These are phyloP conservation scores for Apiospora malaysiana DNA, from an alignment of 2,329 filamentous ascomycete genomes.

Conservation along the genomic window DNA sequence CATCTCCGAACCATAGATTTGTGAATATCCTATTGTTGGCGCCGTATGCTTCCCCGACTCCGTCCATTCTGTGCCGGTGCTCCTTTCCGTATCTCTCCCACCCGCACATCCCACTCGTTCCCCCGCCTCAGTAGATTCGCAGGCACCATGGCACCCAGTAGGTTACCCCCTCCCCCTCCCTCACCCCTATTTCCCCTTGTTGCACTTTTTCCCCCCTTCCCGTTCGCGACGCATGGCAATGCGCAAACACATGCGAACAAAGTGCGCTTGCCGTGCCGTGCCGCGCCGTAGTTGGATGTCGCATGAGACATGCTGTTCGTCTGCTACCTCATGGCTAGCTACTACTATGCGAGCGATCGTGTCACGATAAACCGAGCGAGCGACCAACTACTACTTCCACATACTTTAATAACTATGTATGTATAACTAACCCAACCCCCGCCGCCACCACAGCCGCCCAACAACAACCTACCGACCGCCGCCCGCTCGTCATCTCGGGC, in stretches of 20 bases:
- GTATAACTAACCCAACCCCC: conserved; percentile 13
- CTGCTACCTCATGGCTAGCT: background rate
- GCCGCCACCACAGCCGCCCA: conserved; percentile 14
- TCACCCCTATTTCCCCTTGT: background rate
- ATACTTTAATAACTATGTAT: background rate
- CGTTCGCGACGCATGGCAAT: background rate
- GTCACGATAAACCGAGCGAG: background rate
- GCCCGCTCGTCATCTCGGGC: conserved; percentile 79
- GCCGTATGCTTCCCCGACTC: conserved; percentile 19
- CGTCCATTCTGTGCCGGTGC: conserved; percentile 3
- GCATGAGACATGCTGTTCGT: too few species aligned
- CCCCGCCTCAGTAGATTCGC: conserved; percentile 26
- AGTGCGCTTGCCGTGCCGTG: background rate
- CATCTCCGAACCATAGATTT: conserved; percentile 2
- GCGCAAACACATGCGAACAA: background rate
- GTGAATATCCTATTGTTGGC: background rate
- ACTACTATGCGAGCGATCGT: background rate
- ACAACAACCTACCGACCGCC: conserved; percentile 49
- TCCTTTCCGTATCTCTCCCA: background rate
- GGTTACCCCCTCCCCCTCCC: conserved; percentile 22
- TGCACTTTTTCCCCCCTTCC: too few species aligned
- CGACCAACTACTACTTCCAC: too few species aligned
- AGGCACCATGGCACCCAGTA: conserved; percentile 41
- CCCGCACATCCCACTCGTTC: background rate
- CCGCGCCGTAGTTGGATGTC: too few species aligned